Percentiles rank a stretch among this genome's conserved stretches.
phyloP scores from a whole-genome alignment of 2,329 filamentous ascomycete species.

The Ceratocystis harringtonii region DNA sequence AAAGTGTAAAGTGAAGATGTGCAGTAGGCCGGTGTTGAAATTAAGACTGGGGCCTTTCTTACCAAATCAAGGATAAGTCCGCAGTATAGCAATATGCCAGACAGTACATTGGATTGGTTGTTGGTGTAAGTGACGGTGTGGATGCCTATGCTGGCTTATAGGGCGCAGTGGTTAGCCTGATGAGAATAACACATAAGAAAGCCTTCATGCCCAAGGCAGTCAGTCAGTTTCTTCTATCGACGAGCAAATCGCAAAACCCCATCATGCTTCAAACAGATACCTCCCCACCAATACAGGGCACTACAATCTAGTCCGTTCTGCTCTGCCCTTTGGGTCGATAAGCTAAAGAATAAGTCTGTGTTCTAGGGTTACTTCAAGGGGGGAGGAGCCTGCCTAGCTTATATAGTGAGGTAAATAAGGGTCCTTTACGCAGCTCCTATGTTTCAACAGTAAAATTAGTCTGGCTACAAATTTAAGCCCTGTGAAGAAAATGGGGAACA shows the following conservation, averaged over 20 bases:
- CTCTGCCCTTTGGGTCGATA: not conserved
- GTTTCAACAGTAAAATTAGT: slow-evolving; percentile 2
- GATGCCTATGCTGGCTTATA: no score
- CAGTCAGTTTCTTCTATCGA: not conserved
- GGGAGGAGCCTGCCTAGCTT: not conserved
- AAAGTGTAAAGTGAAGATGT: slow-evolving; percentile 1
- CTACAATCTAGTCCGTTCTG: not conserved
- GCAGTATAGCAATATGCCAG: not conserved
- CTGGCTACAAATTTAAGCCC: slow-evolving; percentile 2
- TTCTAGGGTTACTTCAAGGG: not conserved
- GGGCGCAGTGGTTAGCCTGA: no score
- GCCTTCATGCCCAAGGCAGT: not conserved
- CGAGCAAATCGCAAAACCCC: not conserved
- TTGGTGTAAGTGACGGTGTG: no score
- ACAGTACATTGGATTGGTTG: no score
- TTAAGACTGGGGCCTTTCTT: not conserved
- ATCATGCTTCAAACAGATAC: not conserved
- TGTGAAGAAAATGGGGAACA: not conserved
- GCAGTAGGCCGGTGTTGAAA: not conserved
- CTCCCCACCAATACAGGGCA: not conserved
- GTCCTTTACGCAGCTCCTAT: not conserved
- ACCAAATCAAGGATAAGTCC: not conserved
- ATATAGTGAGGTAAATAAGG: not conserved
- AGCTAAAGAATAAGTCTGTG: not conserved
- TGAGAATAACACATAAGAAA: not conserved